phyloP scores from a whole-genome alignment of 345 rosid genomes.

The Eutrema heterophyllum region DNA sequence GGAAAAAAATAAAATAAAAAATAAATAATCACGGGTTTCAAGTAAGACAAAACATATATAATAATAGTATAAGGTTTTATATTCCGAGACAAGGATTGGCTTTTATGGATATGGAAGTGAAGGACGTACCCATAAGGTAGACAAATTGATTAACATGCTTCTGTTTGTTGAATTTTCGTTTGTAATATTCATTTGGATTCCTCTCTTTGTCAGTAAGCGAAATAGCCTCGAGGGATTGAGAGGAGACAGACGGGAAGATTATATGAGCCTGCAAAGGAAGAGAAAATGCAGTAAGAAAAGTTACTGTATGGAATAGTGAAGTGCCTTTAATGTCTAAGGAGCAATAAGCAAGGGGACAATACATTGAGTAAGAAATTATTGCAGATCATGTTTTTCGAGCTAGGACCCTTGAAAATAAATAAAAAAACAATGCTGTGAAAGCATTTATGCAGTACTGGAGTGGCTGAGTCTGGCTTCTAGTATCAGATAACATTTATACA shows the following conservation, averaged over 20 bases:
- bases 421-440: neutral
- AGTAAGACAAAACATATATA: neutral
- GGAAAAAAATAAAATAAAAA: neutral
- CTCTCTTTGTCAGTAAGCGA: constrained; percentile 7
- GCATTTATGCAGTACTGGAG: neutral
- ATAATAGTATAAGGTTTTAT: neutral
- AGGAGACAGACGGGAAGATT: constrained; percentile 27
- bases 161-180: neutral
- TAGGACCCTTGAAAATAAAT: constrained; percentile 14
- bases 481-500: neutral
- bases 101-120: constrained; percentile 17
- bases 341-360: constrained; percentile 14
- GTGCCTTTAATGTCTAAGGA: constrained; percentile 22
- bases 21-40: neutral
- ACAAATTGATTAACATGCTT: neutral
- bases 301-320: constrained; percentile 18
- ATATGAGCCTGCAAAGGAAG: constrained; percentile 22
- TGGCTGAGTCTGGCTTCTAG: constrained; percentile 6
- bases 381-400: constrained; percentile 14
- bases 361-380: constrained; percentile 14
- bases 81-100: constrained; percentile 23
- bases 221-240: constrained; percentile 20
- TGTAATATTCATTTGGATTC: constrained; percentile 17
- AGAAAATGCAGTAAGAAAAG: constrained; percentile 16
- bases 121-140: constrained; percentile 2